Base-by-base conservation (phyloP, 2,329 filamentous ascomycete genomes). In the Penicillium sclerotigenum region DNA sequence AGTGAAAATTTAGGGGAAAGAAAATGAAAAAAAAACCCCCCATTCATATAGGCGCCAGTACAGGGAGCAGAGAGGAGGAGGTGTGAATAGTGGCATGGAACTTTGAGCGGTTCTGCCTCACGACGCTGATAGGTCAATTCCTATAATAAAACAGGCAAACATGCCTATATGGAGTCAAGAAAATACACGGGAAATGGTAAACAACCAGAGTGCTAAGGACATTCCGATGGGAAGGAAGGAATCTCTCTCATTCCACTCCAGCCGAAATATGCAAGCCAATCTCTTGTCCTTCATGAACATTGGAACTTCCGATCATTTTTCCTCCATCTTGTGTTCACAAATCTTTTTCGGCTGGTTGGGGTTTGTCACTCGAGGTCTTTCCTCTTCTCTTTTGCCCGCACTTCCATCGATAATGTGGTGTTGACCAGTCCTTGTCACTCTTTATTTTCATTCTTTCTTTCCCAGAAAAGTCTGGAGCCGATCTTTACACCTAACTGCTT, bases 401-500 rank as follows among this genome's bases (percentile, higher is more conserved):
- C 36, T 36, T 26, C 2, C 28, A 5, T 43, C 34, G 20, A 48
- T 38, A 16, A 53, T 47, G 51, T 48, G 42, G 52, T 50, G 45
- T 54, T 54, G 37, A 54, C 26, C 37, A 28, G 45, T 24, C 45
- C 20, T 54, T 42, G 45, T 54, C 43, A 47, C 51, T 53, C 43
- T 26, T 53, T 52, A 14, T 10, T 42, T 41, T 18, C 14, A 10
- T 20, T 29, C 14, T 28, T 20, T 38, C 18, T 47, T 53, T 26
- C 24, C 42, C 51, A 53, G 42, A 53, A 33, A 16, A 18, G 1
- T 50, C 55, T 59, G 51, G 47, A 60, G 57, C 50, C 63, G 53
- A 56, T 65, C 60, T 41, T 65, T 65, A 60, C 54, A 34, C 11
- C 13, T 2, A 34, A 36, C 28, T 54, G 46, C 34, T 24, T 47